phyloP scores from a whole-genome alignment of 2,329 filamentous ascomycete genomes.

The Pseudogymnoascus sp. region DNA sequence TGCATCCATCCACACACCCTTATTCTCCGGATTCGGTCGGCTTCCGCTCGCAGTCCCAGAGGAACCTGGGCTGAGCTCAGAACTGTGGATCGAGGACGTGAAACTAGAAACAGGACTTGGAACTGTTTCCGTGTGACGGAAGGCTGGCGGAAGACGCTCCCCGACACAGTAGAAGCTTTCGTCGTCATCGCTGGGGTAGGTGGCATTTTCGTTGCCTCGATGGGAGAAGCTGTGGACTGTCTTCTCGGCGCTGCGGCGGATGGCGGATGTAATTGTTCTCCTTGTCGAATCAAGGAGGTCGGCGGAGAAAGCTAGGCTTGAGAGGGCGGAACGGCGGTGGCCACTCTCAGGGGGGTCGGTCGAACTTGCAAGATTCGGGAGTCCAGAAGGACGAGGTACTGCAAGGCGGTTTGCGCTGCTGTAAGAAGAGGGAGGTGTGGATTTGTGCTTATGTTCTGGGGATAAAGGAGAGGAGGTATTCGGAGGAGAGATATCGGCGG shows the following conservation, averaged over 20 bases:
- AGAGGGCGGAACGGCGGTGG: neutral
- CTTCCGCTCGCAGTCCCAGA: neutral
- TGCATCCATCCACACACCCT: neutral
- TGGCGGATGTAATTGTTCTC: neutral
- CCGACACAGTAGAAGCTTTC: neutral
- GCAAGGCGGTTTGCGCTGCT: neutral
- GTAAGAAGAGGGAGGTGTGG: neutral
- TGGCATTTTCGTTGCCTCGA: neutral
- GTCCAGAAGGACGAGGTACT: neutral
- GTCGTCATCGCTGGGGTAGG: neutral
- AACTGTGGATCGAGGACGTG: neutral
- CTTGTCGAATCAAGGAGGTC: neutral
- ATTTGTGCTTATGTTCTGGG: neutral
- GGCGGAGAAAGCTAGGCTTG: neutral
- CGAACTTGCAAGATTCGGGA: neutral
- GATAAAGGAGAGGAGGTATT: neutral
- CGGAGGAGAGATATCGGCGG: neutral
- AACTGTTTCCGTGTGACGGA: neutral
- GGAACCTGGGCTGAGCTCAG: neutral
- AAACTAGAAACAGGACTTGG: neutral
- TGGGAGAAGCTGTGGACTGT: neutral
- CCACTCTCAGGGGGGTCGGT: too few relatives aligned
- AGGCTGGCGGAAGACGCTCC: neutral
- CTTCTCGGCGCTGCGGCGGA: neutral
- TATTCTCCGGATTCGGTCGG: neutral